Evolutionary conservation across 768 basidiomycete genomes (phyloP).

Genomic region (Candolleomyces eurysporus): DNA sequence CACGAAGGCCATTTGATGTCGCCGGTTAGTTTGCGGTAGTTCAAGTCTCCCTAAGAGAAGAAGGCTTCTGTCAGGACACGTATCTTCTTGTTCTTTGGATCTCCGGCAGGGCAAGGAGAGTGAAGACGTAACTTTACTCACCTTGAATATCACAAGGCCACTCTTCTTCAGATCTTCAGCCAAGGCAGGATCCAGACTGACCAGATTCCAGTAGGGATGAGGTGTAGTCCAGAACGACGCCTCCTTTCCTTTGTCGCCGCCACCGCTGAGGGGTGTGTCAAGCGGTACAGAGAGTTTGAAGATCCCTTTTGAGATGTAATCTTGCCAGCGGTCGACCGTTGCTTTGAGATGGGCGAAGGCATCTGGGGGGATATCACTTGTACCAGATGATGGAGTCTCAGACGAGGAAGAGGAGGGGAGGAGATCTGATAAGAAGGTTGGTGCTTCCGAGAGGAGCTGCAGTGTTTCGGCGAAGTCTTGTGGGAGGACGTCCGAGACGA

Average conservation of each 20-base stretch:
- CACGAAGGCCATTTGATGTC: constrained; percentile 78
- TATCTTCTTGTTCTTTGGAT: no score
- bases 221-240: constrained; percentile 73
- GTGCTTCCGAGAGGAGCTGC: constrained; percentile 51
- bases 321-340: constrained; percentile 72
- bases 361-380: background rate
- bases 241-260: constrained; percentile 3
- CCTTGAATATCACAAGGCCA: constrained; percentile 84
- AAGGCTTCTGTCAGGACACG: background rate
- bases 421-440: constrained; percentile 52
- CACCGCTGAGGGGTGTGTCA: constrained; percentile 54
- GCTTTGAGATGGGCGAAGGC: constrained; percentile 42
- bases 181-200: constrained; percentile 46
- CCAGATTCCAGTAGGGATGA: constrained; percentile 76
- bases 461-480: constrained; percentile 72
- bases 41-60: constrained; percentile 20
- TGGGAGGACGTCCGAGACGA: constrained; percentile 93
- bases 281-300: constrained; percentile 73
- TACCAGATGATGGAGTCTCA: constrained; percentile 10
- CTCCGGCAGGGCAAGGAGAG: no score
- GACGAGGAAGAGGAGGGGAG: constrained; percentile 64
- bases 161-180: constrained; percentile 51
- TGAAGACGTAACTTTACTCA: constrained; percentile 18
- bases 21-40: constrained; percentile 81
- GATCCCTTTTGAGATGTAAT: constrained; percentile 63